Evolutionary conservation across 2,329 filamentous ascomycete genomes (phyloP), one percentile per base, ranked within the genome.

Genomic region (Arthrinium phaeospermum): DNA sequence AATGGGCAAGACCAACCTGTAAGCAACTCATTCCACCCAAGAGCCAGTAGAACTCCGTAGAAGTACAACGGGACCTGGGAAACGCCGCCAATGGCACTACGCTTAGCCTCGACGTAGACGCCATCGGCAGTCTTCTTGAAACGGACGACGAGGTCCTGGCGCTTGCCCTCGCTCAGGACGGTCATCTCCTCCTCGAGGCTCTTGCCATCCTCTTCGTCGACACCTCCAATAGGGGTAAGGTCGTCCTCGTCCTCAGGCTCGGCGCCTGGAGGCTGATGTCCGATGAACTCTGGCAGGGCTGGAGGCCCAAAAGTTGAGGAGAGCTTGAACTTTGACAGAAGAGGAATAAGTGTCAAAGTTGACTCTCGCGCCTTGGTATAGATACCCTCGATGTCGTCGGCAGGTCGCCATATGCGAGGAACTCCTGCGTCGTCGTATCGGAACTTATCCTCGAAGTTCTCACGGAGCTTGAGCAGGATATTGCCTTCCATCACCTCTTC

Each of bases 401-500:
- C 95, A 1, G 96, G 96, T 34, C 95, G 91, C 96, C 96, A 99
- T 82, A 99, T 98, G 73, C 96, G 90, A 6, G 96, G 96, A 5
- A 99, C 96, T 37, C 96, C 96, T 8, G 91, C 91, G 73, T 98
- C 95, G 78, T 99, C 96, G 79, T 99, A 99, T 75, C 96, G 92
- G 89, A 99, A 99, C 83, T 98, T 98, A 85, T 99, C 96, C 83
- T 99, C 96, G 77, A 99, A 99, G 85, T 98, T 98, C 83, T 99
- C 96, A 47, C 96, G 91, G 70, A 99, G 90, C 86, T 99, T 99
- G 77, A 98, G 87, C 46, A 98, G 86, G 71, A 99, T 91, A 80
- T 98, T 99, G 78, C 96, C 96, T 84, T 98, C 96, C 91, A 97
- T 97, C 80, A 98, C 94, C 83, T 99, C 96, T 80, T 99, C 96